Evolutionary conservation across 2,329 filamentous ascomycete genomes (phyloP).

Genomic region (Neoscytalidium dimidiatum): DNA sequence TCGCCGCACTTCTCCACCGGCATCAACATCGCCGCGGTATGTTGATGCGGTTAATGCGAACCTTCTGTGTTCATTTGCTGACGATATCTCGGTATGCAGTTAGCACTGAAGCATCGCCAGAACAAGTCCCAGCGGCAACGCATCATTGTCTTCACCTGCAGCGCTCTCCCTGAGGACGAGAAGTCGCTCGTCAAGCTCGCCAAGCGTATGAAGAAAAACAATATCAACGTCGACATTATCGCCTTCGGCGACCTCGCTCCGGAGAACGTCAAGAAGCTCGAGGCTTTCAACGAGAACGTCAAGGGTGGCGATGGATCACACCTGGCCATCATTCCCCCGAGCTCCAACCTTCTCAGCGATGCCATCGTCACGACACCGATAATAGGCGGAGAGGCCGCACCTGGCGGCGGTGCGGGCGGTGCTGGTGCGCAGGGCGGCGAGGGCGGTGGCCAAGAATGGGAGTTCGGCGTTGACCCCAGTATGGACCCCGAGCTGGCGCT

Average conservation of each 20-base stretch:
- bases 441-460: slow-evolving; percentile 65
- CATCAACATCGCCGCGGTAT: slow-evolving; percentile 91
- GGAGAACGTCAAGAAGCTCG: slow-evolving; percentile 84
- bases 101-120: slow-evolving; percentile 95
- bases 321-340: slow-evolving; percentile 86
- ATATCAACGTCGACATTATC: slow-evolving; percentile 90
- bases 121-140: slow-evolving; percentile 96
- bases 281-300: slow-evolving; percentile 90
- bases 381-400: slow-evolving; percentile 75
- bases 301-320: slow-evolving; percentile 90
- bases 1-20: slow-evolving; percentile 86
- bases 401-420: slow-evolving; percentile 56
- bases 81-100: slow-evolving; percentile 50
- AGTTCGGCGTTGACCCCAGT: slow-evolving; percentile 87
- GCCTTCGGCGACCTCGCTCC: slow-evolving; percentile 92
- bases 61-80: background rate
- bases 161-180: slow-evolving; percentile 84
- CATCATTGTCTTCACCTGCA: slow-evolving; percentile 96
- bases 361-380: slow-evolving; percentile 89
- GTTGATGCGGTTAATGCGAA: slow-evolving; percentile 34
- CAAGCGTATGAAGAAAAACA: slow-evolving; percentile 99
- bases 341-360: slow-evolving; percentile 89
- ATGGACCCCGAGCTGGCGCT: slow-evolving; percentile 92
- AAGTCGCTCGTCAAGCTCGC: slow-evolving; percentile 86
- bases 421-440: slow-evolving; percentile 55